Conservation (phyloP, 768 basidiomycete genomes). For the Boletus insuetus region DNA sequence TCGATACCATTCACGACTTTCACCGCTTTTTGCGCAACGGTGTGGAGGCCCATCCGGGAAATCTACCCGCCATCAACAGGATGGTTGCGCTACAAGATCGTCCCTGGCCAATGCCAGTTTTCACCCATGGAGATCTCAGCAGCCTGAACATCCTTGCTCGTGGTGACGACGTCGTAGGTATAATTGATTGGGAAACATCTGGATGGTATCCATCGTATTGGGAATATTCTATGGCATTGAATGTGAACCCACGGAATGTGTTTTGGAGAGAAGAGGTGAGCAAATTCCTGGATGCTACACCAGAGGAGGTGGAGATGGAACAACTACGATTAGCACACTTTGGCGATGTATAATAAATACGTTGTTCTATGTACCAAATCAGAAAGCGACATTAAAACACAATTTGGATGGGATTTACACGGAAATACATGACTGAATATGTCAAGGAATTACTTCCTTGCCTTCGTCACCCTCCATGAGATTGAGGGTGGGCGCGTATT, state of each 20-base stretch:
- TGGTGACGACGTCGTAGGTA: background rate
- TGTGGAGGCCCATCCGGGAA: background rate
- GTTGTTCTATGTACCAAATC: no score
- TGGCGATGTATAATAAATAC: background rate
- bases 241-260: background rate
- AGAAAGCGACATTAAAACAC: no score
- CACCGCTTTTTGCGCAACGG: background rate
- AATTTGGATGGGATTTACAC: no score
- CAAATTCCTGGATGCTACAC: background rate
- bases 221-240: background rate
- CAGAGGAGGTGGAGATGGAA: background rate
- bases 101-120: background rate
- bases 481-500: no score
- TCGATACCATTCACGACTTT: background rate
- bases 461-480: no score
- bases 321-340: background rate
- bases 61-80: background rate
- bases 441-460: no score
- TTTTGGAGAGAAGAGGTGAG: background rate
- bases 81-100: background rate
- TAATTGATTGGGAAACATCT: background rate
- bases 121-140: background rate
- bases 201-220: background rate
- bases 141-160: background rate
- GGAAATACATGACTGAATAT: no score